A percentile compares a stretch with the other conserved stretches of the same genome.
phyloP scores from a whole-genome alignment of 1,139 yeast species.

The Pneumocystis oryctolagi region DNA sequence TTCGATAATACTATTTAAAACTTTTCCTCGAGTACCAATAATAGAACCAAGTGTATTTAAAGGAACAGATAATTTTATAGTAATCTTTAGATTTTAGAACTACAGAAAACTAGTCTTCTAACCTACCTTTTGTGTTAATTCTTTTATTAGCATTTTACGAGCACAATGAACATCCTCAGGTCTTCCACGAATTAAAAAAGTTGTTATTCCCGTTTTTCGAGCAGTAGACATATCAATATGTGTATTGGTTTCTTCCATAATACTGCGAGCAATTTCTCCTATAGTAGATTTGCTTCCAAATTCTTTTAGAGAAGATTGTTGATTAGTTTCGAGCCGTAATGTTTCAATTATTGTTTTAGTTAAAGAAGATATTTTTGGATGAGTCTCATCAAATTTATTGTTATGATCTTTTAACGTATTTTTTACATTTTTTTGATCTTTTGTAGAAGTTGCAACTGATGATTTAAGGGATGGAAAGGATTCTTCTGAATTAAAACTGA shows the following conservation, averaged over 20 bases:
- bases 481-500: not conserved
- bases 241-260: slow-evolving; percentile 49
- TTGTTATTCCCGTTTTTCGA: slow-evolving; percentile 59
- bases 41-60: slow-evolving; percentile 62
- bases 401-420: not conserved
- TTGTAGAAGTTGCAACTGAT: not conserved
- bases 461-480: not conserved
- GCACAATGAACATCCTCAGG: slow-evolving; percentile 56
- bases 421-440: not conserved
- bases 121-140: slow-evolving; percentile 41
- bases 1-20: slow-evolving; percentile 62
- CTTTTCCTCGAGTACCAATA: slow-evolving; percentile 82
- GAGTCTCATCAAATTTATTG: not conserved
- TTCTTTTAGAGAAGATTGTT: slow-evolving; percentile 6
- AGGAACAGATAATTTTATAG: slow-evolving; percentile 51
- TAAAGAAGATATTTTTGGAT: not conserved
- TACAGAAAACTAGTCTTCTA: not conserved
- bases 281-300: slow-evolving; percentile 6
- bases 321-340: slow-evolving; percentile 8
- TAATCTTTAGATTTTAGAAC: slow-evolving; percentile 33
- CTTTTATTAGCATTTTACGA: slow-evolving; percentile 59
- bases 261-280: slow-evolving; percentile 36
- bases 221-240: slow-evolving; percentile 76
- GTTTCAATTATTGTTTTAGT: slow-evolving; percentile 4
- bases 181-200: slow-evolving; percentile 71